Evolutionary conservation across 73 alveolate genomes (phyloP).

Genomic region (Blepharisma japonicum): DNA sequence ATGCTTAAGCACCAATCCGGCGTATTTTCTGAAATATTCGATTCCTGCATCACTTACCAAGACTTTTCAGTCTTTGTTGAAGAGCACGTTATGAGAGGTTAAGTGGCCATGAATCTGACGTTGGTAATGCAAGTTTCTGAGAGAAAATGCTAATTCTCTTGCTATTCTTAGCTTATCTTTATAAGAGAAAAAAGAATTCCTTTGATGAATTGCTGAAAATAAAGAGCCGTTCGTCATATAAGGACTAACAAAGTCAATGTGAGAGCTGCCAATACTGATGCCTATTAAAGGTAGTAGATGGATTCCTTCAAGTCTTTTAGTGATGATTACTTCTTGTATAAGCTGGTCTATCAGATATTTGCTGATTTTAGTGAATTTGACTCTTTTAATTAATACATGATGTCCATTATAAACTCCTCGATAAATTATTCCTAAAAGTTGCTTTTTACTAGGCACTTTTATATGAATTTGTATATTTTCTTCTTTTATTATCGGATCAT

Average conservation of each 20-base stretch:
- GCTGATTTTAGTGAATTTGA: neutral
- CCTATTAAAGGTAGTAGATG: neutral
- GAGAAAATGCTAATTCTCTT: slow-evolving; percentile 20
- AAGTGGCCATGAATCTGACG: slow-evolving; percentile 35
- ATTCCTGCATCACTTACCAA: slow-evolving; percentile 26
- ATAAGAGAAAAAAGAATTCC: neutral
- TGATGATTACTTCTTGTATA: neutral
- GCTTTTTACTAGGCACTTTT: no score
- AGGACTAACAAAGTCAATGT: neutral
- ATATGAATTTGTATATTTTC: no score
- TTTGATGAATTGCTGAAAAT: neutral
- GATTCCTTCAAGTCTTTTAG: neutral
- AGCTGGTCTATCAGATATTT: neutral
- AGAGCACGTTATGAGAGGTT: slow-evolving; percentile 14
- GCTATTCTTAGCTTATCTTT: slow-evolving; percentile 30
- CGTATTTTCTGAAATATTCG: slow-evolving; percentile 5
- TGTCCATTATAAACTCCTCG: neutral
- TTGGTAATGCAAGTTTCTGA: slow-evolving; percentile 4
- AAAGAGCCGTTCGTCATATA: neutral
- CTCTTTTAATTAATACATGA: neutral
- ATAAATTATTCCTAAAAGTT: neutral
- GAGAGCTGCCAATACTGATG: neutral
- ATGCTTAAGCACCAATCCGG: neutral
- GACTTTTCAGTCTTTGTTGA: neutral
- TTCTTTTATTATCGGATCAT: no score